Conservation (phyloP, 2,329 filamentous ascomycete genomes). For the Podosphaera fusca region DNA sequence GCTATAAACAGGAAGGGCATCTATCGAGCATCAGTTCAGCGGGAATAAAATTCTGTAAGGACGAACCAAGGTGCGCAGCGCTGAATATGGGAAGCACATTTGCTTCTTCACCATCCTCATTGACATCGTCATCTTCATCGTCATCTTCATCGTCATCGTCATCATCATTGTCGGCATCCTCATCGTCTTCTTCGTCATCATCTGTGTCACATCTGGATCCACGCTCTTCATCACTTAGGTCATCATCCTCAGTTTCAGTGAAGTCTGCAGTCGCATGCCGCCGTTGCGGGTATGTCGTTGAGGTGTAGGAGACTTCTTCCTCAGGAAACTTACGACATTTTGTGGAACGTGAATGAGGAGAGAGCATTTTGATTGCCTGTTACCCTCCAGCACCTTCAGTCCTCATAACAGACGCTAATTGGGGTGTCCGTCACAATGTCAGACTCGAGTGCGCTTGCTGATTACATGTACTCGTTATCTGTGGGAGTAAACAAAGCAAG, state of each 20-base stretch:
- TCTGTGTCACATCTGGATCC: constrained; percentile 7
- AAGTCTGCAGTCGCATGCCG: constrained; percentile 35
- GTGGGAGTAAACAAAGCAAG: too few relatives aligned
- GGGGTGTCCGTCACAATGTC: too few relatives aligned
- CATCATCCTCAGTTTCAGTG: constrained; percentile 33
- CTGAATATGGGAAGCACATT: constrained; percentile 59
- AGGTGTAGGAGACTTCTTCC: constrained; percentile 14
- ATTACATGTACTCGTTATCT: too few relatives aligned
- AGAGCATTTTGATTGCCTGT: constrained; percentile 13
- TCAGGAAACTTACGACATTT: constrained; percentile 12
- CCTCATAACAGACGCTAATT: too few relatives aligned
- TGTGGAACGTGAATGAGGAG: constrained; percentile 17
- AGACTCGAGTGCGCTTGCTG: too few relatives aligned
- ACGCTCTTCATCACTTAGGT: constrained; percentile 20
- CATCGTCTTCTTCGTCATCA: constrained; percentile 11
- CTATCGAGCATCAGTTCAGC: constrained; percentile 23
- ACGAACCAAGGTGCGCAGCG: constrained; percentile 47
- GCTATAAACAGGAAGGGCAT: constrained; percentile 70
- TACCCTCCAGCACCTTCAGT: too few relatives aligned
- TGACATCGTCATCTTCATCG: constrained; percentile 17
- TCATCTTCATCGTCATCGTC: constrained; percentile 18
- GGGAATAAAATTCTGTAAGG: background rate
- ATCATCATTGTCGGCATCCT: constrained; percentile 15
- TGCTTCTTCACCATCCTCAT: constrained; percentile 18
- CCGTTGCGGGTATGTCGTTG: constrained; percentile 13